Evolutionary conservation across 768 basidiomycete species (phyloP).

Genomic region (Neoboletus brunneissimus): DNA sequence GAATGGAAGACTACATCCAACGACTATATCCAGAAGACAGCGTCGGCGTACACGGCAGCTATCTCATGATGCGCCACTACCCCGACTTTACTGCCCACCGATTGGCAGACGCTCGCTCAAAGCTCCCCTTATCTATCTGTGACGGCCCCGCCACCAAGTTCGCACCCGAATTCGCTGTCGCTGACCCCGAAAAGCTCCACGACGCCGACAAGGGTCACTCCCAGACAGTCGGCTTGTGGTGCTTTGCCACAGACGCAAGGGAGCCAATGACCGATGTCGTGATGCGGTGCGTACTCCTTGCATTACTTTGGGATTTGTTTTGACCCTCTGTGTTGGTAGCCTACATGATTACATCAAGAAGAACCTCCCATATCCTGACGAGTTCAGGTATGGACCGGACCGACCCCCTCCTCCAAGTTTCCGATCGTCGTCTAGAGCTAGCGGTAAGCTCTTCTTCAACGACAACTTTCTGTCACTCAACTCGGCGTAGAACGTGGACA

Average conservation of each 20-base stretch:
- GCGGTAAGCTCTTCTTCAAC: conserved; percentile 16
- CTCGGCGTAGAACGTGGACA: conserved; percentile 20
- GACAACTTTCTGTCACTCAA: conserved; percentile 4
- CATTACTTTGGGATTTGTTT: background rate
- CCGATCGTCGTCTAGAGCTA: conserved; percentile 31
- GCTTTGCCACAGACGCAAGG: conserved; percentile 62
- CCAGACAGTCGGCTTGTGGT: conserved; percentile 72
- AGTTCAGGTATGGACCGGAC: conserved; percentile 67
- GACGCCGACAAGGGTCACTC: conserved; percentile 53
- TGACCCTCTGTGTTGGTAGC: conserved; percentile 32
- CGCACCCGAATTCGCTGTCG: conserved; percentile 45
- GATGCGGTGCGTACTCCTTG: conserved; percentile 47
- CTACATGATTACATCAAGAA: conserved; percentile 65
- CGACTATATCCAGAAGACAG: conserved; percentile 78
- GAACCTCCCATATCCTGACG: conserved; percentile 67
- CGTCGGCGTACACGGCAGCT: conserved; percentile 55
- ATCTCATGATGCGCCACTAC: conserved; percentile 72
- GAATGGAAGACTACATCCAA: conserved; percentile 74
- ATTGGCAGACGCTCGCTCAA: conserved; percentile 37
- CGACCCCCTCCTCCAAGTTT: conserved; percentile 60
- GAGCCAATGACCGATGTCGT: conserved; percentile 73
- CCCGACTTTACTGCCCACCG: conserved; percentile 60
- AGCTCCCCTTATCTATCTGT: conserved; percentile 18
- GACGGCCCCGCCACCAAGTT: conserved; percentile 44
- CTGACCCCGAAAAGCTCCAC: conserved; percentile 41